Percentiles rank a stretch among this genome's conserved stretches.
Conservation (phyloP, 177 flowering plant species). For the Tripterygium wilfordii region DNA sequence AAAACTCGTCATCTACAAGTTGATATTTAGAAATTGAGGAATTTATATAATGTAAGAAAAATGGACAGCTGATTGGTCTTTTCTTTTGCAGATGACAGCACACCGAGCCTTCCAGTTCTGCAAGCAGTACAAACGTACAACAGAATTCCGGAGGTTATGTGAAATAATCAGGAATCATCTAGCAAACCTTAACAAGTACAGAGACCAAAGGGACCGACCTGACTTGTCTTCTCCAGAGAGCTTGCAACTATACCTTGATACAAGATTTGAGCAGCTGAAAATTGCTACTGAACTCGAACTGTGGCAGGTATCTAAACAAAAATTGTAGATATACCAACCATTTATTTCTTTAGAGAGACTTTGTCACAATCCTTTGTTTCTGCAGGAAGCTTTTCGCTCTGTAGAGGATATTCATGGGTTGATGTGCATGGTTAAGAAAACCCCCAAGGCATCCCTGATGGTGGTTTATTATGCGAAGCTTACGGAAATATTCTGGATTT, state of each 20-base stretch:
- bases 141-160: slow-evolving; percentile 93
- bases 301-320: slow-evolving; percentile 88
- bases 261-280: slow-evolving; percentile 97
- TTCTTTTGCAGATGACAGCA: slow-evolving; percentile 93
- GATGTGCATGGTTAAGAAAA: slow-evolving; percentile 97
- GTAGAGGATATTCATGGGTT: slow-evolving; percentile 93
- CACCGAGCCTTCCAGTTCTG: slow-evolving; percentile 98
- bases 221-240: slow-evolving; percentile 89
- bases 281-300: slow-evolving; percentile 93
- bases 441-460: slow-evolving; percentile 88
- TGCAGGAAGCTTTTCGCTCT: slow-evolving; percentile 96
- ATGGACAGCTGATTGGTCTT: neutral
- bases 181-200: slow-evolving; percentile 84
- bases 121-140: slow-evolving; percentile 88
- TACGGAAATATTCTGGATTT: slow-evolving; percentile 86
- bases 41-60: too few species aligned
- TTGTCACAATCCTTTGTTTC: too few species aligned
- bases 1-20: too few species aligned
- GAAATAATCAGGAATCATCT: slow-evolving; percentile 95
- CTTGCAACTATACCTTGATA: slow-evolving; percentile 90
- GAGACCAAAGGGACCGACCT: slow-evolving; percentile 96
- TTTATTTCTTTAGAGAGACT: too few species aligned
- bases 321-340: too few species aligned
- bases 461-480: slow-evolving; percentile 88
- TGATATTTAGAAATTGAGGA: too few species aligned